Evolutionary conservation across 73 alveolate species (phyloP), one percentile per base, ranked within the genome.

Genomic region (Paramecium sonneborni): DNA sequence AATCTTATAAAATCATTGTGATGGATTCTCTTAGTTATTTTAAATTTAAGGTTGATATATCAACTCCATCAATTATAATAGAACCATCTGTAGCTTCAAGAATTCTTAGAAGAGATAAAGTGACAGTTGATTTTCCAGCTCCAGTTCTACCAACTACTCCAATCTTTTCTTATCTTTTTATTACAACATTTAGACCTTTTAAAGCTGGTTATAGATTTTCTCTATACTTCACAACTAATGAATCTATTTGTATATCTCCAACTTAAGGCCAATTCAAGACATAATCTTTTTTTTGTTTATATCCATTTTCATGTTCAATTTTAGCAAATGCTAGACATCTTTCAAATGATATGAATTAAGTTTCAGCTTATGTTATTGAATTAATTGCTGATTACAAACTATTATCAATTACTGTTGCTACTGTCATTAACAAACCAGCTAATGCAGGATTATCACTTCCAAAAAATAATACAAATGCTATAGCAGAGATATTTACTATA

Each of bases 111-210:
- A 96, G 28, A n/a, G 96, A 91, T 67, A 95, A 76, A 62, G 96
- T 58, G 12, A 96, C 87, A 46, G 98, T 95, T 72, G 98, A 95
- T 92, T 96, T 96, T 34, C 99, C 99, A 10, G 96, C 94, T 82
- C 98, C 98, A 0, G 98, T 96, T 68, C 98, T 90, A 1, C 98
- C 98, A 0, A 95, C 98, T 30, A 96, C 72, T n/a, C 98, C 98
- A 18, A 96, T 79, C 85, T 96, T 95, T 52, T 96, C 98, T 57
- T 95, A 92, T 3, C 96, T 44, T 21, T 94, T 92, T 39, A 96
- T 96, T 18, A 74, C 12, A 18, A 92, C 52, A 15, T 93, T 92
- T 34, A 96, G 20, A 20, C 95, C 95, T 44, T 90, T 95, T 44
- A 96, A 68, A 1, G 95, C 97, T 32, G 94, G 90, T 34, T 90